Evolutionary conservation across 2,329 filamentous ascomycete genomes (phyloP), one percentile per base, ranked within the genome.

Genomic region (Colletotrichum musae): DNA sequence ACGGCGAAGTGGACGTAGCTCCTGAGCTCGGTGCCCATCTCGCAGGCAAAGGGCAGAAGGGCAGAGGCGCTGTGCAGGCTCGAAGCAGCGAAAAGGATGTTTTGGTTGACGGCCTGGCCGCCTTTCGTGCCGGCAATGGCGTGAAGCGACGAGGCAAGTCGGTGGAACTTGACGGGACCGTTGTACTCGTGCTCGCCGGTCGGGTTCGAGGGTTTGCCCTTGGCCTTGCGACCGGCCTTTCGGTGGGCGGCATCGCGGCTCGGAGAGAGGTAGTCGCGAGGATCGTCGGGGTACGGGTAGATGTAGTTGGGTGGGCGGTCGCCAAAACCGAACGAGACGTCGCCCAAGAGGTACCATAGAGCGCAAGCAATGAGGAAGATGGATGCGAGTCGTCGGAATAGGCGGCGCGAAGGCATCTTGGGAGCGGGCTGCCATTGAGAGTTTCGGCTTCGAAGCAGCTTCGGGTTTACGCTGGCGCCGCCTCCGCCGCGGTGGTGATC

Each of bases 1-100:
- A 98, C 81, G 0, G 89, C 92, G 76, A 97, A 92, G 78, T 98
- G 95, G 9, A 98, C 94, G 71, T 90, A 87, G 75, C 90, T 97
- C 68, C 87, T 85, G 64, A 88, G 85, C 79, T 90, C 87, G 24
- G 79, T 79, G 6, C 91, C 91, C 95, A 98, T 98, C 74, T 93
- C 89, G 79, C 96, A 98, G 6, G 95, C 94, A 76, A 97, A 84
- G 0, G 94, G 94, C 39, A 97, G 82, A 61, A 98, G 78, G 39
- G 88, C 87, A 0, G 93, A 87, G 16, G 91, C 89, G 76, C 93
- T 96, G 77, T 88, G 88, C 58, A 97, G 80, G 70, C 87, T 94
- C 0, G 93, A 91, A 4, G 93, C 91, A 5, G 91, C 92, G 77
- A 97, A 97, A 3, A 98, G 80, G 16, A 97, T 87, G 75, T 94